A percentile compares a stretch with the other conserved stretches of the same genome.
phyloP scores from a whole-genome alignment of 1,139 yeast genomes.

The Pichia sp. region DNA sequence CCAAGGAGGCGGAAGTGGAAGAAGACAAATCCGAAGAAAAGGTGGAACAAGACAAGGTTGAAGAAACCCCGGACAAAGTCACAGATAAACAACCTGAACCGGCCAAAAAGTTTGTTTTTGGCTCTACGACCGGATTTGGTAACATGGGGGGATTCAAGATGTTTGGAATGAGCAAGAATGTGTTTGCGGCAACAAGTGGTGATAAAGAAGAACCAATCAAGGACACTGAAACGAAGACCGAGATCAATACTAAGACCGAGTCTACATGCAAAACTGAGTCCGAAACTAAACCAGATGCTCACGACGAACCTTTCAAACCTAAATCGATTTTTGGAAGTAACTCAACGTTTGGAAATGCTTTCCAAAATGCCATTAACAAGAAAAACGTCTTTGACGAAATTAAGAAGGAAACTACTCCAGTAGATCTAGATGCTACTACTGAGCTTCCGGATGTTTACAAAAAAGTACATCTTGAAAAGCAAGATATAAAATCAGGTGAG shows the following conservation, averaged over 20 bases:
- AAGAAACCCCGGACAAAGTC: no score
- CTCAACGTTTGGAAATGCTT: constrained; percentile 52
- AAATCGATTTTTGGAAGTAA: constrained; percentile 46
- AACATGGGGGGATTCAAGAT: constrained; percentile 28
- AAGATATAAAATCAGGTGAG: constrained; percentile 76
- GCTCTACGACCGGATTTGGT: constrained; percentile 44
- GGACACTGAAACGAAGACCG: neutral
- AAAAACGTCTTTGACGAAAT: constrained; percentile 45
- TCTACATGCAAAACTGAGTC: neutral
- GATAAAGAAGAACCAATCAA: neutral
- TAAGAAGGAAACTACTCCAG: constrained; percentile 8
- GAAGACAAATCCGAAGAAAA: constrained; percentile 1
- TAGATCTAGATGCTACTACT: neutral
- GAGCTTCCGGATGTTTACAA: constrained; percentile 28
- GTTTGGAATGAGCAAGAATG: constrained; percentile 27
- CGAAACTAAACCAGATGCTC: neutral
- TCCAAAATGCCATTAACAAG: constrained; percentile 39
- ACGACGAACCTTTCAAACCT: constrained; percentile 2
- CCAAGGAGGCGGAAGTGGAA: neutral
- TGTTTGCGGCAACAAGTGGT: constrained; percentile 25
- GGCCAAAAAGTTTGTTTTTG: constrained; percentile 27
- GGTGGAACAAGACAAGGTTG: neutral
- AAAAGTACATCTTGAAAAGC: constrained; percentile 44
- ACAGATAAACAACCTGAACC: neutral
- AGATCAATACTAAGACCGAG: neutral